Base-by-base conservation (phyloP, 2,329 filamentous ascomycete genomes). In the Zymoseptoria ardabiliae region DNA sequence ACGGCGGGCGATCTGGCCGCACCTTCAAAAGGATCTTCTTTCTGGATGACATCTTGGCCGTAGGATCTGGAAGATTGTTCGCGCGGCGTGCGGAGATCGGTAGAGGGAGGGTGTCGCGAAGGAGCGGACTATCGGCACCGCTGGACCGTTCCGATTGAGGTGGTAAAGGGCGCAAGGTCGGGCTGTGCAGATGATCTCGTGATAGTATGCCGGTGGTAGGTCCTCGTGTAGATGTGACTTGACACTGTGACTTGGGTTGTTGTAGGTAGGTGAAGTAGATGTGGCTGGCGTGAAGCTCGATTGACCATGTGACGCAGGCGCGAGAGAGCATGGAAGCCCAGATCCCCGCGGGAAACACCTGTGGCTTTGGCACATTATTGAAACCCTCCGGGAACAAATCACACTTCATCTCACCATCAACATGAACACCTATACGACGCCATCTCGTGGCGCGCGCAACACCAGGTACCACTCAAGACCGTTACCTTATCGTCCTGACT, bases 11-110 rank as follows among this genome's bases (percentile, higher is more conserved):
- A 50, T 57, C 19, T 50, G 7, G 17, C 41, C 59, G 20, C 56
- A 73, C 72, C 69, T 74, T 74, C 61, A 74, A 61, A 54, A 74
- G 61, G 54, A 73, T 72, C 70, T 74, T 74, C 69, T 74, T 74
- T 58, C 71, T 65, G 22, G 72, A 74, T 48, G 72, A 66, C 72
- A 74, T 74, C 50, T 53, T 66, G 59, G 22, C 51, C 13, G 51
- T 53, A 9, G 51, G 20, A 28, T 45, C 13, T 45, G 10, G 10
- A 13, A 45, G 13, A 45, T 13, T 13, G 35, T 45, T 45, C 6
- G 13, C 17, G 17, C 35, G 13, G 35, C 7, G 35, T 45, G 35
- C 35, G 35, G 35, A 17, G 35, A 45, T 45, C 7, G 35, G 17
- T 45, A 45, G 35, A 45, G 35, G 35, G 35, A 45, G 35, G 35